Conservation (phyloP, 495 filamentous ascomycete species). For the Hypoxylon fuscum region DNA sequence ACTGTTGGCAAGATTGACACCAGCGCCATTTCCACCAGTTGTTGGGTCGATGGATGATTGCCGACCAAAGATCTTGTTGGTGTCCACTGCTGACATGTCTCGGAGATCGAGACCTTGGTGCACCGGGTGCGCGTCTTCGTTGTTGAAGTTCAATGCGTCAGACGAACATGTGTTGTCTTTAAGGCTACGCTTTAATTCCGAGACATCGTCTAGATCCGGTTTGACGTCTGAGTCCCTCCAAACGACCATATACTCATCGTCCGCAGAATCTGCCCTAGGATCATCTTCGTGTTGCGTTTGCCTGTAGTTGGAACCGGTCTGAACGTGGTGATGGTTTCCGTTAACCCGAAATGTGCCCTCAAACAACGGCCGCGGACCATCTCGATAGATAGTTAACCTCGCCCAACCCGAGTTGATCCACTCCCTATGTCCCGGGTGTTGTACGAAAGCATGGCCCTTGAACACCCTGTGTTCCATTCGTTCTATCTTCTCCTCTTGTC, state of each 20-base stretch:
- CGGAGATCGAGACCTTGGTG: constrained; percentile 54
- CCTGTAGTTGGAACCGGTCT: constrained; percentile 76
- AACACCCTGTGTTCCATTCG: constrained; percentile 81
- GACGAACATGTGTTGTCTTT: constrained; percentile 60
- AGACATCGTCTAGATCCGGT: constrained; percentile 20
- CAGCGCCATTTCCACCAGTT: constrained; percentile 78
- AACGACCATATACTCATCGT: constrained; percentile 85
- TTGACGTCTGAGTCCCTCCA: constrained; percentile 90
- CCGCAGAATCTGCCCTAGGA: constrained; percentile 66
- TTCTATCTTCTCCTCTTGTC: constrained; percentile 68
- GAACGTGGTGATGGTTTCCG: constrained; percentile 87
- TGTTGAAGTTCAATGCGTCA: constrained; percentile 76
- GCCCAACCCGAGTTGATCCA: constrained; percentile 91
- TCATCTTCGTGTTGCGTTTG: constrained; percentile 79
- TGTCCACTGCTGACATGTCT: constrained; percentile 43
- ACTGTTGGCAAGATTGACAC: constrained; percentile 80
- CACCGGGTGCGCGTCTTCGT: constrained; percentile 70
- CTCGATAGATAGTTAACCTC: constrained; percentile 76
- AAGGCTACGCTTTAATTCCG: constrained; percentile 50
- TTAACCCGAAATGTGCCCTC: constrained; percentile 87
- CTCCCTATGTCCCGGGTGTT: constrained; percentile 63
- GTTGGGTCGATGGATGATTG: constrained; percentile 57
- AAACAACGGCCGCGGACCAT: constrained; percentile 83
- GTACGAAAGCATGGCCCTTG: constrained; percentile 79
- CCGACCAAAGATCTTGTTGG: constrained; percentile 51